A percentile compares a stretch with the other conserved stretches of the same genome.
Conservation (phyloP, 345 rosid species). For the Rubroshorea leprosula region DNA sequence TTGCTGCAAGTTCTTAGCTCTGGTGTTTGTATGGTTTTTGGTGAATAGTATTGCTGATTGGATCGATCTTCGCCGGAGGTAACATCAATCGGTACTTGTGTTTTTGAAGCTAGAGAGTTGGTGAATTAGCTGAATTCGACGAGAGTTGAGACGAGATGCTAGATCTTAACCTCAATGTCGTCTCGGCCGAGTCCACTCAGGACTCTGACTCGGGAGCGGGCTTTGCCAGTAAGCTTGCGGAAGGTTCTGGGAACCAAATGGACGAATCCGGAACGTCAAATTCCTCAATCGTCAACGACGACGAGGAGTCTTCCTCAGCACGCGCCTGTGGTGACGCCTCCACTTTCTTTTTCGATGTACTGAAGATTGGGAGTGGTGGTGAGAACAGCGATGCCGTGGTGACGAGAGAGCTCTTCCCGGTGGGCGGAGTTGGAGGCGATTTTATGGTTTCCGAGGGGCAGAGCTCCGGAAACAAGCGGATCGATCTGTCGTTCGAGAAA, state of each 20-base stretch:
- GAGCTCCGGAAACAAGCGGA: constrained; percentile 42
- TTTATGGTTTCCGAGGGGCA: constrained; percentile 26
- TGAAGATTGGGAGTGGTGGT: constrained; percentile 42
- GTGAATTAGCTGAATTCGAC: neutral
- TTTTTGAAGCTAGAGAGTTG: constrained; percentile 10
- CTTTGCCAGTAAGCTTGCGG: constrained; percentile 28
- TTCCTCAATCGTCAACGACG: constrained; percentile 80
- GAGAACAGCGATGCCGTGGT: constrained; percentile 17
- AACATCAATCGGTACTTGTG: constrained; percentile 16
- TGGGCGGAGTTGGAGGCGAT: constrained; percentile 24
- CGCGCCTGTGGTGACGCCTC: constrained; percentile 32
- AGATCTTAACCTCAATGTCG: constrained; percentile 79
- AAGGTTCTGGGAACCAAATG: constrained; percentile 33
- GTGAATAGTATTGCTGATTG: neutral
- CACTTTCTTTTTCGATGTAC: constrained; percentile 60
- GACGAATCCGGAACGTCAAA: constrained; percentile 73
- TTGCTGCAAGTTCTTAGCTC: neutral
- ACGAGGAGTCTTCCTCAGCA: constrained; percentile 65
- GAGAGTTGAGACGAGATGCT: constrained; percentile 35
- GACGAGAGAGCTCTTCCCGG: constrained; percentile 68
- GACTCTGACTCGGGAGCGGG: constrained; percentile 27
- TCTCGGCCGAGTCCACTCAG: constrained; percentile 54
- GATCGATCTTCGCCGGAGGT: constrained; percentile 12
- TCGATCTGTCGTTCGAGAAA: constrained; percentile 44
- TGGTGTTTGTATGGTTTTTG: constrained; percentile 4